These are phyloP conservation scores for Leptomonas seymouri DNA, from an alignment of 208 protist genomes.

Conservation along the genomic window DNA sequence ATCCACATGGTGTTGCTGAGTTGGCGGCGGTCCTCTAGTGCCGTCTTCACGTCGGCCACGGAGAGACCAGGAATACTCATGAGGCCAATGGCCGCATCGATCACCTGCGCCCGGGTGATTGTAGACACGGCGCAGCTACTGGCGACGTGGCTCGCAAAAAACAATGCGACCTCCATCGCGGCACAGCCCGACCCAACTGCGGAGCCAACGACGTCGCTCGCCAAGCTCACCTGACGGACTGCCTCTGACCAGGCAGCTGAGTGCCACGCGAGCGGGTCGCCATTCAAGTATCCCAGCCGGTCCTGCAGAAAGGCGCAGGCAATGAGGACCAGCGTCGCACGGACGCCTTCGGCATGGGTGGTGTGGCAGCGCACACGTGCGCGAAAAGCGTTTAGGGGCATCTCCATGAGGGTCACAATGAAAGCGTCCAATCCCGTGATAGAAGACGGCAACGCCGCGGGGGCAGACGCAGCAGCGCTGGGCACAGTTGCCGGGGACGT, in stretches of 20 bases:
- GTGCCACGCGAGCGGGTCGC: constrained; percentile 40
- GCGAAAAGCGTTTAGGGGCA: constrained; percentile 21
- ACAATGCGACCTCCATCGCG: constrained; percentile 42
- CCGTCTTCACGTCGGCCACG: constrained; percentile 16
- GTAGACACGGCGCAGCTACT: constrained; percentile 8
- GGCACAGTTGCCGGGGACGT: background rate
- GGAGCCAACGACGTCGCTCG: constrained; percentile 41
- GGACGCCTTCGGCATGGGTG: constrained; percentile 49
- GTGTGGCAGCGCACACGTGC: constrained; percentile 60
- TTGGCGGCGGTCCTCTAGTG: constrained; percentile 30
- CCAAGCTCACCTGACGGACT: constrained; percentile 57
- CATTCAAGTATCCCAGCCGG: constrained; percentile 18
- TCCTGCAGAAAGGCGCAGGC: constrained; percentile 42
- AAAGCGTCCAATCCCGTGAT: constrained; percentile 10
- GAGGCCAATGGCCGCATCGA: constrained; percentile 35
- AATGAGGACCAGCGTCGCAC: constrained; percentile 57
- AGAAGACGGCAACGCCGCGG: background rate
- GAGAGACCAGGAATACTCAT: constrained; percentile 26
- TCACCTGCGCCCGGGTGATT: constrained; percentile 19
- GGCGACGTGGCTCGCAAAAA: constrained; percentile 28
- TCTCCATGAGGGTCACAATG: constrained; percentile 21
- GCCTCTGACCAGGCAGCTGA: constrained; percentile 61
- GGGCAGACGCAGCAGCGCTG: background rate
- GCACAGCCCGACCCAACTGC: constrained; percentile 34
- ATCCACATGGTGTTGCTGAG: constrained; percentile 31